A percentile compares a stretch with the other conserved stretches of the same genome.
Evolutionary conservation across 176 grass and related monocot genomes (phyloP).

Genomic region (Avena insularis): DNA sequence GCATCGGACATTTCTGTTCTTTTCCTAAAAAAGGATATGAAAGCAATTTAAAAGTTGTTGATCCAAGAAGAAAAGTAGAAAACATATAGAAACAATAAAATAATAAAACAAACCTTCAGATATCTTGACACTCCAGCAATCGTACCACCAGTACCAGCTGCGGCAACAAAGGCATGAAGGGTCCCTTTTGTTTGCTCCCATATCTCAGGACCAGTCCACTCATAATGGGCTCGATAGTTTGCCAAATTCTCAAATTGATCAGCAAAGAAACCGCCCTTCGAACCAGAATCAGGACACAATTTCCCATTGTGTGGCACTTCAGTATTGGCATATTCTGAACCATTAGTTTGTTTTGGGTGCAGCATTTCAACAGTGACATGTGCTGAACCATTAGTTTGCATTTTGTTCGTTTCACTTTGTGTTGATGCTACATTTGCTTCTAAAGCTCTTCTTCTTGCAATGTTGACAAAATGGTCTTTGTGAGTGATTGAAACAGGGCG

Average conservation of each 20-base stretch:
- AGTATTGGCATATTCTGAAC: slow-evolving; percentile 41
- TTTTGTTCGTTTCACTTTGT: slow-evolving; percentile 28
- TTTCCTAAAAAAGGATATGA: slow-evolving; percentile 58
- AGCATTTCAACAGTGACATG: slow-evolving; percentile 28
- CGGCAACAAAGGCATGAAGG: slow-evolving; percentile 83
- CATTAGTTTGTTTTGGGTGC: slow-evolving; percentile 39
- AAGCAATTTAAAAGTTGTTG: slow-evolving; percentile 28
- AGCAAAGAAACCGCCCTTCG: slow-evolving; percentile 85
- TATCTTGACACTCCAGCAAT: slow-evolving; percentile 86
- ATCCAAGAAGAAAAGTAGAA: slow-evolving; percentile 35
- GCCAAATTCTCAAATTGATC: slow-evolving; percentile 98
- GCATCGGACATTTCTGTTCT: slow-evolving; percentile 78
- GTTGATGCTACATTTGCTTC: slow-evolving; percentile 62
- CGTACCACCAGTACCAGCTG: slow-evolving; percentile 92
- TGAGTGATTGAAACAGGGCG: slow-evolving; percentile 93
- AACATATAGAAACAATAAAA: slow-evolving; percentile 39
- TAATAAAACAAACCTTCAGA: slow-evolving; percentile 71
- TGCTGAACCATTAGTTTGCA: slow-evolving; percentile 33
- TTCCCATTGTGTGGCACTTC: slow-evolving; percentile 18
- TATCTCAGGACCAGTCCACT: slow-evolving; percentile 97
- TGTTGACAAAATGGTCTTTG: slow-evolving; percentile 91
- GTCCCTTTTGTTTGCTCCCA: slow-evolving; percentile 79
- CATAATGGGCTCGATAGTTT: slow-evolving; percentile 90
- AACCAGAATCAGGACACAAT: slow-evolving; percentile 46
- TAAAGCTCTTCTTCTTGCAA: slow-evolving; percentile 85